Evolutionary conservation across 2,329 filamentous ascomycete genomes (phyloP), one percentile per base, ranked within the genome.

Genomic region (Nectriaceae sp.): DNA sequence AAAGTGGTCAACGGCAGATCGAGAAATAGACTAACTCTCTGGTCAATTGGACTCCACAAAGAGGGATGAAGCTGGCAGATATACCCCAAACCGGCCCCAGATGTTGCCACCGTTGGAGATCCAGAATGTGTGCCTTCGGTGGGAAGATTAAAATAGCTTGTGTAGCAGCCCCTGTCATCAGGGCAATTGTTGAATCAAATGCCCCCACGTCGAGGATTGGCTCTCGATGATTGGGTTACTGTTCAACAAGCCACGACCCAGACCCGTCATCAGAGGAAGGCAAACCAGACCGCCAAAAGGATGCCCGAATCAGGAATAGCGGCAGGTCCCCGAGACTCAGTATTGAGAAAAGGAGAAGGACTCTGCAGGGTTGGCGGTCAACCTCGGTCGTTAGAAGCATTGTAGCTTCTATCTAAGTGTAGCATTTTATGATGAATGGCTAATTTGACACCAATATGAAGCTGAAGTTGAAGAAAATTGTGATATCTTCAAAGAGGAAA

Each of bases 151-250:
- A 37, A 11, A 18, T 16, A 18, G 16, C 11, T 6, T 37, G 33
- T 37, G 33, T 37, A 18, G 6, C 33, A 15, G 4, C 19, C 8
- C 8, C 21, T 40, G 21, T 21, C 38, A 21, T 18, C 33, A 37
- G 33, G 33, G 33, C 47, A 44, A 53, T 56, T 59, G 58, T 47
- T 53, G 52, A 55, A 57, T 54, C 49, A 19, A 42, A 20, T 42
- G 22, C 42, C 52, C 56, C 59, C 59, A 57, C 57, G 55, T 51
- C 49, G 18, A 40, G 52, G 52, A 59, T 47, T 49, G 38, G 33
- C 13, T 29, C 20, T 40, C 26, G 10, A 40, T 62, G 59, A 62
- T 61, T 62, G 59, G 59, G 47, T 38, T 53, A 42, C 26, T 15
- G 26, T 31, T 15, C 26, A 31, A 31, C 15, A 31, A 31, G 26